Evolutionary conservation across 768 basidiomycete species (phyloP).

Genomic region (Botryobasidium botryosum): DNA sequence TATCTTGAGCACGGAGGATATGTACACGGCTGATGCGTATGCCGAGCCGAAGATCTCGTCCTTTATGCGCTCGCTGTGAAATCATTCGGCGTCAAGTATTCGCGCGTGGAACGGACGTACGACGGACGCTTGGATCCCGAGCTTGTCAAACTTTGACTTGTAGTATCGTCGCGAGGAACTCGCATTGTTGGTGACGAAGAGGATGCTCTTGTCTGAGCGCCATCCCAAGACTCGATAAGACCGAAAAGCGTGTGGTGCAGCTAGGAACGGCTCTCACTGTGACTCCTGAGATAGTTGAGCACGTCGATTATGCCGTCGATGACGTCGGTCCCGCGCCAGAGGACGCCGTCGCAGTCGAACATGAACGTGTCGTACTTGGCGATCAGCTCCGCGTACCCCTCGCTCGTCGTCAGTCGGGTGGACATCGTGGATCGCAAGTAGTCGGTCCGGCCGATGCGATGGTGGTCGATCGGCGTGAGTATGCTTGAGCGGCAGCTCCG

Average conservation of each 20-base stretch:
- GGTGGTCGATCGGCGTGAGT: no score
- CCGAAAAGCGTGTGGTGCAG: neutral
- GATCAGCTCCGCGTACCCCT: slow-evolving; percentile 24
- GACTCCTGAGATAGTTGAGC: slow-evolving; percentile 47
- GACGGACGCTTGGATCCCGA: slow-evolving; percentile 69
- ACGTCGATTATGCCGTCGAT: slow-evolving; percentile 69
- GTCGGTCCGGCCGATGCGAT: no score
- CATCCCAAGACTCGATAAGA: neutral
- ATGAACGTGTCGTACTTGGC: slow-evolving; percentile 81
- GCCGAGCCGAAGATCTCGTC: slow-evolving; percentile 96
- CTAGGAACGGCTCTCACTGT: slow-evolving; percentile 36
- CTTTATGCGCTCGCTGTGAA: slow-evolving; percentile 24
- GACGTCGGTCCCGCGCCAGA: slow-evolving; percentile 72
- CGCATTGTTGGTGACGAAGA: slow-evolving; percentile 97
- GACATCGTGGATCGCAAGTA: no score
- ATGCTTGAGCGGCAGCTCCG: no score
- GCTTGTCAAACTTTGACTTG: slow-evolving; percentile 79
- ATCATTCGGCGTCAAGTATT: neutral
- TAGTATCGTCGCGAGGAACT: slow-evolving; percentile 79
- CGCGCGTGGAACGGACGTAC: slow-evolving; percentile 31
- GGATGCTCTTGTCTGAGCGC: slow-evolving; percentile 50
- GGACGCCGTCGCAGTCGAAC: slow-evolving; percentile 91
- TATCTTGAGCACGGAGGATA: slow-evolving; percentile 77
- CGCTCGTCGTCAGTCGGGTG: no score
- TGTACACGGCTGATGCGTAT: slow-evolving; percentile 66